Base-by-base conservation (phyloP, 163 green algal species). In the Coccomyxa subellipsoidea region DNA sequence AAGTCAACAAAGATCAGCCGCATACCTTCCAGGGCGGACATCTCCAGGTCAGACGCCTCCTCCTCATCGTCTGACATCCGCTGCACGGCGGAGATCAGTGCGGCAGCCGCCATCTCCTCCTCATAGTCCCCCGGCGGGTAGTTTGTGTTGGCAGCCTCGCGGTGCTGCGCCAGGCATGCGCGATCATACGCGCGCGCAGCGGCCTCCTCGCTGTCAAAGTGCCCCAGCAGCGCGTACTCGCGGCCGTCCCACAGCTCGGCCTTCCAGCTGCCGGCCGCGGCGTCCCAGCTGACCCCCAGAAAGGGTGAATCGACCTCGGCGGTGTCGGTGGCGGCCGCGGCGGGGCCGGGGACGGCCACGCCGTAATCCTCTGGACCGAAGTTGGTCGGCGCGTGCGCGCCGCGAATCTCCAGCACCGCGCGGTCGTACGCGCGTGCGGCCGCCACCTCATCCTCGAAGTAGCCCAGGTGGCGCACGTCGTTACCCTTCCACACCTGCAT, bases 381-480 rank as follows among this genome's bases (percentile, higher is more conserved):
- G 83, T 93, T 92, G 71, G 86, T 92, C 34, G 83, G 80, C 3
- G 83, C 85, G 37, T 59, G 73, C 7, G 82, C 81, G n/a, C 88
- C 86, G n/a, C 83, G 86, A 35, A 92, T 77, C 32, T 80, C 76
- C 1, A 91, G 77, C 3, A 80, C 83, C 0, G 85, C 85, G 32
- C 82, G 59, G 78, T 92, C 88, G 78, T 89, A 92, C 0, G 87
- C 86, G 71, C 81, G 73, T 6, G 84, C 88, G 10, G 88, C 88
- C 4, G 88, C 85, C 76, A 82, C 72, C 38, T 92, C 87, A n/a
- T 69, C 35, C 35, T 86, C 81, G 71, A 81, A 89, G 54, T 89
- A 89, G 37, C 84, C 81, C 81, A 83, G 89, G 80, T 93, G 90
- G 32, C 83, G 82, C 47, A 90, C 84, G 37, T 89, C 87, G 27